Percentiles rank a stretch among this genome's conserved stretches.
Conservation (phyloP, 192 early-diverging fungal genomes). For the Coemansia sp. region DNA sequence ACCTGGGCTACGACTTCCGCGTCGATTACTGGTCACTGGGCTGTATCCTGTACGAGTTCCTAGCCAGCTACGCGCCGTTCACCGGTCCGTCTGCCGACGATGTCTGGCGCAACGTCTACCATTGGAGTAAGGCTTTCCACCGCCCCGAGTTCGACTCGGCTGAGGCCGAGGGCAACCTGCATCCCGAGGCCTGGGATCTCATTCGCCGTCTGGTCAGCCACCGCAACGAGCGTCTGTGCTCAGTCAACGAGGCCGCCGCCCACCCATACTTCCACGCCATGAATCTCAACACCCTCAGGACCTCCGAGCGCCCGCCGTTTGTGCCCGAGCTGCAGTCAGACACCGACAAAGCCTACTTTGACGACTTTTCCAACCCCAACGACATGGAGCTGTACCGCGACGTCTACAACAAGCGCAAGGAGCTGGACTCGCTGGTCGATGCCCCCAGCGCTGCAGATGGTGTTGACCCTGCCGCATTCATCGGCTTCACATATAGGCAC, state of each 20-base stretch:
- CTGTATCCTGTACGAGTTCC: constrained; percentile 76
- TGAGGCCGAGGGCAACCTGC: constrained; percentile 77
- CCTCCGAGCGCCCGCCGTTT: constrained; percentile 70
- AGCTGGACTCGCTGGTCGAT: constrained; percentile 43
- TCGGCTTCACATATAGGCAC: constrained; percentile 77
- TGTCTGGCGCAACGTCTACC: constrained; percentile 84
- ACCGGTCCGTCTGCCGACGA: constrained; percentile 66
- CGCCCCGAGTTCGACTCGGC: constrained; percentile 75
- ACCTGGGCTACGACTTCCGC: constrained; percentile 65
- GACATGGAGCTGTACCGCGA: constrained; percentile 64
- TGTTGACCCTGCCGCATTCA: constrained; percentile 79
- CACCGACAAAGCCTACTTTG: constrained; percentile 84
- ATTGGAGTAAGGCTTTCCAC: constrained; percentile 75
- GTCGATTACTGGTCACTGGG: constrained; percentile 80
- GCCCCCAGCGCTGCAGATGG: constrained; percentile 40
- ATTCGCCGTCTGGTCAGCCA: constrained; percentile 62
- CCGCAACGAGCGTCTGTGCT: constrained; percentile 55
- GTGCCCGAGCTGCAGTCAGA: constrained; percentile 70
- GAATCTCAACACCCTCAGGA: constrained; percentile 58
- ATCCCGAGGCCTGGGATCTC: constrained; percentile 75
- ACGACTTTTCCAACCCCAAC: constrained; percentile 66
- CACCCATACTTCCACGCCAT: constrained; percentile 65
- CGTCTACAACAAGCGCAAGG: constrained; percentile 59
- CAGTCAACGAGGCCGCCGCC: constrained; percentile 57
- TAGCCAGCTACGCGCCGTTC: constrained; percentile 75